Conservation (phyloP, 257 asterid genomes). For the Dorcoceras hygrometricum region DNA sequence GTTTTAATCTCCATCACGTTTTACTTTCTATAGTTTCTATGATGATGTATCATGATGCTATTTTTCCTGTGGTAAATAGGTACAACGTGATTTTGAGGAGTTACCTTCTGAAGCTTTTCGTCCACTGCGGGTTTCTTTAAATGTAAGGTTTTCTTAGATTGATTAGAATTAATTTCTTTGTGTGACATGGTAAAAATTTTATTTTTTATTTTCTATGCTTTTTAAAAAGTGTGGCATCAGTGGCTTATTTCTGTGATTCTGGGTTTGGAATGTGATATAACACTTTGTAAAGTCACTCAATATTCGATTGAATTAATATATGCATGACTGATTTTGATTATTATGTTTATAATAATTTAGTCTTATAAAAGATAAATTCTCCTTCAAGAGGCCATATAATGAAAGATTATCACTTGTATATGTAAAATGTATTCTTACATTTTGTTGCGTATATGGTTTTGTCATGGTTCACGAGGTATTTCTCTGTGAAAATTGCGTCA, state of each 20-base stretch:
- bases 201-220: constrained; percentile 12
- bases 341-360: neutral
- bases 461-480: constrained; percentile 12
- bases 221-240: constrained; percentile 10
- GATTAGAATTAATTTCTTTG: neutral
- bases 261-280: constrained; percentile 1
- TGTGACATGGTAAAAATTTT: neutral
- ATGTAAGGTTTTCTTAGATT: constrained; percentile 49
- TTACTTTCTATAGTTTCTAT: neutral
- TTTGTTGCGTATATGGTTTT: constrained; percentile 8
- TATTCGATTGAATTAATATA: constrained; percentile 9
- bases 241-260: neutral
- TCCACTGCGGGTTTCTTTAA: constrained; percentile 79
- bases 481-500: neutral
- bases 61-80: constrained; percentile 46
- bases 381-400: constrained; percentile 9
- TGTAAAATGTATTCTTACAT: constrained; percentile 12
- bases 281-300: constrained; percentile 2
- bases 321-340: neutral
- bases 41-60: constrained; percentile 22
- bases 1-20: constrained; percentile 12
- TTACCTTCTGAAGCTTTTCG: constrained; percentile 96
- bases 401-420: constrained; percentile 16
- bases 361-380: constrained; percentile 6
- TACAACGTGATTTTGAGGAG: constrained; percentile 98